Evolutionary conservation across 202 grass and related monocot genomes (phyloP), one percentile per base, ranked within the genome.

Genomic region (Tripidium arundinaceum): DNA sequence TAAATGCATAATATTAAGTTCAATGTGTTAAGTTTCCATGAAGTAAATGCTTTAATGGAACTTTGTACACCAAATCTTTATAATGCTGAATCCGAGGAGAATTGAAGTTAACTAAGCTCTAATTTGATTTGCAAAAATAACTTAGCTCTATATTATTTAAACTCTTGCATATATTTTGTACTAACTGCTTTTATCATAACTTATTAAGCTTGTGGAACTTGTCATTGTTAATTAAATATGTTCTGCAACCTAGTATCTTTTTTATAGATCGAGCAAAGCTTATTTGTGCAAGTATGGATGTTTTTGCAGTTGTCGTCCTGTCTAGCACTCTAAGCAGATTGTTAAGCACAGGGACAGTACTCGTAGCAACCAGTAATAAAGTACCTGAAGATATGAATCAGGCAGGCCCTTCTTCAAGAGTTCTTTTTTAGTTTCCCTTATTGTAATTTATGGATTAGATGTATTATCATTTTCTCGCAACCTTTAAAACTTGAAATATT

Each of bases 301-400:
- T 94, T 62, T 98, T 98, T 86, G 94, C 94, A 60, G 81, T 98
- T 46, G 86, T 98, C 11, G 90, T 90, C 61, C 85, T 98, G 55
- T 94, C 92, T 82, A 86, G 92, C 83, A 91, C 92, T 90, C 65
- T 91, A 46, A 94, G 90, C 79, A 91, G 84, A 81, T 81, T 98
- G 55, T 78, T 98, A n/a, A n/a, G 64, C 86, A 91, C 88, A 40
- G 95, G 95, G 21, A n/a, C 92, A 27, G 92, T 98, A 75, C 90
- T 94, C 33, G 89, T 98, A 36, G 83, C 88, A 54, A 91, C 95
- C 26, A 98, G 92, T 80, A 93, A 94, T 42, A 88, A 91, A 76
- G 90, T 86, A 70, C 95, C 95, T 34, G 88, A 93, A 75, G 86
- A 98, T 86, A 72, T 98, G 68, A 94, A 94, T 91, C 94, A 98